phyloP scores from a whole-genome alignment of 371 early-diverging fungal species.

The Racocetra persica region DNA sequence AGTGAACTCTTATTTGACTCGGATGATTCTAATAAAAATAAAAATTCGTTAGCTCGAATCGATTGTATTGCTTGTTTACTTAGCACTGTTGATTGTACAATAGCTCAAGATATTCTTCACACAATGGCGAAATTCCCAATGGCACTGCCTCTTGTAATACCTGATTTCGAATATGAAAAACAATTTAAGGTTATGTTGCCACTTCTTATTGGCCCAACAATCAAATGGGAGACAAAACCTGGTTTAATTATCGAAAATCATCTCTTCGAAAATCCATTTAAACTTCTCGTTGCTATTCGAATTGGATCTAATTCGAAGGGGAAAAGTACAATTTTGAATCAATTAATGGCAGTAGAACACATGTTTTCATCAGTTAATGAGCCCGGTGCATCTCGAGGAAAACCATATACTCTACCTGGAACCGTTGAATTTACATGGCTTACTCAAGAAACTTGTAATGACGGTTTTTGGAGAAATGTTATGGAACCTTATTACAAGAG shows the following conservation, averaged over 20 bases:
- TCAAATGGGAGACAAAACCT: slow-evolving; percentile 38
- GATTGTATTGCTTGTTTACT: slow-evolving; percentile 36
- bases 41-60: slow-evolving; percentile 20
- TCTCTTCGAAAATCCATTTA: slow-evolving; percentile 31
- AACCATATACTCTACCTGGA: slow-evolving; percentile 21
- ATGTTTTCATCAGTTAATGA: slow-evolving; percentile 35
- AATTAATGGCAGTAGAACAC: slow-evolving; percentile 18
- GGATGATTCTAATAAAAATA: not conserved
- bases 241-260: slow-evolving; percentile 41
- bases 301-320: slow-evolving; percentile 25
- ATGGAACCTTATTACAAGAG: slow-evolving; percentile 24
- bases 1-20: too few relatives aligned
- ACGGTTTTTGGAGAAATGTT: slow-evolving; percentile 32
- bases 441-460: slow-evolving; percentile 38
- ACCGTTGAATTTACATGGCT: slow-evolving; percentile 39
- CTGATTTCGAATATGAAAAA: slow-evolving; percentile 9
- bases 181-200: slow-evolving; percentile 31
- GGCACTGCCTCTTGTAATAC: slow-evolving; percentile 30
- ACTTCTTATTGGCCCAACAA: slow-evolving; percentile 28
- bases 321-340: slow-evolving; percentile 34
- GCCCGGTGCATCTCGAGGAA: slow-evolving; percentile 22
- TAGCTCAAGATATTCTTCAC: slow-evolving; percentile 39
- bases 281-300: slow-evolving; percentile 33
- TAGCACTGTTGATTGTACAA: slow-evolving; percentile 16
- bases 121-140: slow-evolving; percentile 27